These are phyloP conservation scores for Russula ochroleuca DNA, from an alignment of 768 basidiomycete species.

Conservation along the genomic window DNA sequence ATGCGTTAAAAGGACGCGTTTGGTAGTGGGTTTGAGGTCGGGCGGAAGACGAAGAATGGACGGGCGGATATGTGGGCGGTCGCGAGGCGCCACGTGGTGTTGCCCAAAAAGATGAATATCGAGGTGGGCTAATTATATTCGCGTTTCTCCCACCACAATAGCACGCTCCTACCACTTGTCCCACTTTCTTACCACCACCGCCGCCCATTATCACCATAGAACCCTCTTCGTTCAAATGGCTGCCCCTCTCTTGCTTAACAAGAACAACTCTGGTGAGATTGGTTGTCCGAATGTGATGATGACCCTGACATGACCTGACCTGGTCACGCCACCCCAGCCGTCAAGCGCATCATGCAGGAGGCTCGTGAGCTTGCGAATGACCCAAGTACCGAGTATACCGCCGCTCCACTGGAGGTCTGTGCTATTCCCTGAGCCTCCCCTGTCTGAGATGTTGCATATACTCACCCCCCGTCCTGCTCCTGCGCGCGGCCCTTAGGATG, in stretches of 20 bases:
- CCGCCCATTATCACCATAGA: neutral
- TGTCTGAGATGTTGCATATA: conserved; percentile 9
- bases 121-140: neutral
- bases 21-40: too few species aligned
- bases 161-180: neutral
- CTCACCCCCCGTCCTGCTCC: conserved; percentile 1
- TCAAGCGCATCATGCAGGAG: conserved; percentile 97
- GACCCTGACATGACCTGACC: neutral
- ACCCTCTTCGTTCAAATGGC: conserved; percentile 27
- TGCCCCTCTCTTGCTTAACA: conserved; percentile 54
- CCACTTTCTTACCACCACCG: neutral
- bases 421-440: neutral
- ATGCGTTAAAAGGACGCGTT: neutral
- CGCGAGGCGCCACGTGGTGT: too few species aligned
- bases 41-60: neutral
- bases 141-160: neutral
- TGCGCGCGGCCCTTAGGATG: conserved; percentile 48
- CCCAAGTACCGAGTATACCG: conserved; percentile 80
- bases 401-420: conserved; percentile 70
- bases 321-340: conserved; percentile 47
- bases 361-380: conserved; percentile 84
- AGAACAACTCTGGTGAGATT: conserved; percentile 79
- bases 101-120: too few species aligned
- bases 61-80: too few species aligned
- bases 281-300: neutral